These are phyloP conservation scores for Boletus vinaceobasis DNA, from an alignment of 768 basidiomycete genomes.

Conservation along the genomic window DNA sequence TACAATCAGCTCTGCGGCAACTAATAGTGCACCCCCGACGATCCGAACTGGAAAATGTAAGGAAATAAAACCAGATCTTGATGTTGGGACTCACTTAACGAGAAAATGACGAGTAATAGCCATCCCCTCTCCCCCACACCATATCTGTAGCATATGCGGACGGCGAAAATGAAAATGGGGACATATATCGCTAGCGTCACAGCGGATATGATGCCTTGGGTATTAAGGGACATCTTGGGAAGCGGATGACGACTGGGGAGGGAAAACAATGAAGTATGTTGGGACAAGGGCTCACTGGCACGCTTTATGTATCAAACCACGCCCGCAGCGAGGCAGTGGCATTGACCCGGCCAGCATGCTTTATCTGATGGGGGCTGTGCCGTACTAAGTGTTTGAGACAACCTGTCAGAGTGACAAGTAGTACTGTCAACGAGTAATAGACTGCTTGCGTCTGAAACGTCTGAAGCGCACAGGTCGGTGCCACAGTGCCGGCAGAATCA, in stretches of 20 bases:
- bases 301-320: constrained; percentile 20
- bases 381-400: not conserved
- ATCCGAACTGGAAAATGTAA: constrained; percentile 46
- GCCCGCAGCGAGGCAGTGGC: constrained; percentile 18
- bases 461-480: not conserved
- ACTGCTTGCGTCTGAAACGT: not conserved
- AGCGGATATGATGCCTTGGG: constrained; percentile 52
- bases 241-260: not conserved
- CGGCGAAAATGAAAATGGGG: constrained; percentile 48
- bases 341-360: not conserved
- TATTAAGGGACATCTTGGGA: constrained; percentile 34
- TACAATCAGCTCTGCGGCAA: constrained; percentile 48
- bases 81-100: constrained; percentile 42
- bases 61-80: not conserved
- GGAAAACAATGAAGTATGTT: not conserved
- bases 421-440: not conserved
- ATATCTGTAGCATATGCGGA: constrained; percentile 49
- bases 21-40: constrained; percentile 51
- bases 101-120: constrained; percentile 64
- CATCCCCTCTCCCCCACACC: constrained; percentile 61
- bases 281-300: not conserved
- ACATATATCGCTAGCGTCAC: constrained; percentile 59
- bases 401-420: not conserved
- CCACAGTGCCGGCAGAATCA: no score
- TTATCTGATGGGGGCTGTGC: constrained; percentile 15